These are phyloP conservation scores for Pseudogymnoascus verrucosus DNA, from an alignment of 2,329 filamentous ascomycete genomes.

Conservation along the genomic window DNA sequence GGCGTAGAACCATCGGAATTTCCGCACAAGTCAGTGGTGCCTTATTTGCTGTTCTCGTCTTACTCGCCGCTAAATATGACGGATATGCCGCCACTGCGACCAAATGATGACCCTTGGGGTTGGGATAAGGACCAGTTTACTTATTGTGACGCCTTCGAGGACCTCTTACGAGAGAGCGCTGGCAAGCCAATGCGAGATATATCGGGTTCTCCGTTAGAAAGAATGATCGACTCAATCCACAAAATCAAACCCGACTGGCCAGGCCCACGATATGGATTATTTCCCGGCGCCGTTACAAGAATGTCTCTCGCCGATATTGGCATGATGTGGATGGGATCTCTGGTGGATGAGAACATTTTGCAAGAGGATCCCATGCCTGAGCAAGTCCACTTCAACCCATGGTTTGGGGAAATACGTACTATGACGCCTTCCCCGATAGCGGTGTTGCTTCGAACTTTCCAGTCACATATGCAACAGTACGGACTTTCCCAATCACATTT, in stretches of 20 bases:
- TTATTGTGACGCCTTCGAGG: slow-evolving; percentile 26
- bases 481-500: neutral
- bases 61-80: slow-evolving; percentile 26
- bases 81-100: neutral
- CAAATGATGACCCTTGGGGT: no score
- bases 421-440: neutral
- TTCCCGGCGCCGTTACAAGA: neutral
- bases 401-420: neutral
- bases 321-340: neutral
- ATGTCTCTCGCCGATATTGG: neutral
- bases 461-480: neutral
- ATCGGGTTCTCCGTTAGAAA: neutral
- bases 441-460: neutral
- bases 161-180: slow-evolving; percentile 21
- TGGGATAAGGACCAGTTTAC: slow-evolving; percentile 15
- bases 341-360: neutral
- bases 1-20: neutral
- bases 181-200: neutral
- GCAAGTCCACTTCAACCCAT: neutral
- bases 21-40: slow-evolving; percentile 23
- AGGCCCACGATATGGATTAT: neutral
- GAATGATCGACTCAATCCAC: neutral
- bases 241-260: neutral
- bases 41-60: slow-evolving; percentile 27
- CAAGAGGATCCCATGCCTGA: neutral